Evolutionary conservation across 495 filamentous ascomycete genomes (phyloP), one percentile per base, ranked within the genome.

Genomic region (Penicillium cinerascens): DNA sequence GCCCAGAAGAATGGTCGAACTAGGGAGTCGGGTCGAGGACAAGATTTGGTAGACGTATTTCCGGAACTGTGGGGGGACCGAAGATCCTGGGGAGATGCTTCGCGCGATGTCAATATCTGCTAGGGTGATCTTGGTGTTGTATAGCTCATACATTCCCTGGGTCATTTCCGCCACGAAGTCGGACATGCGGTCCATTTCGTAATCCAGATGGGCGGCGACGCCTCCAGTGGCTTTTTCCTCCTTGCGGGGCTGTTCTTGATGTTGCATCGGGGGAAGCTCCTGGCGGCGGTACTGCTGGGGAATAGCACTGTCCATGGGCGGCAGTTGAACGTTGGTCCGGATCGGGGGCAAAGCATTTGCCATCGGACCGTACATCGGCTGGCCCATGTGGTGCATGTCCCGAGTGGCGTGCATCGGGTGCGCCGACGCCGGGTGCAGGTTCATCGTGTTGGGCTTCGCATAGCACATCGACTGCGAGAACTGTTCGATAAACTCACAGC

Each of bases 171-270:
- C 85, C 65, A 99, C 93, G 74, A 96, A 99, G 64, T 97, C 92
- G 49, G 91, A 88, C 91, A 97, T 99, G 68, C 89, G 79, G 58
- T 96, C 91, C 84, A 97, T 93, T 68, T 97, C 93, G 71, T 99
- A 99, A 76, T 99, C 95, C 68, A 99, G 82, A 70, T 95, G 87
- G 49, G 89, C 89, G 61, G 93, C 92, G 36, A 99, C 95, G 59
- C 93, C 93, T 74, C 93, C 93, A 69, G 81, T 77, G 5, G 78
- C 61, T 56, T 79, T 81, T 44, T 80, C 75, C 57, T 79, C 78
- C 64, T 78, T 82, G 56, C 68, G 69, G 17, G 61, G 70, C 36
- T 68, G 70, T 52, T 77, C 71, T 42, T 64, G 62, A 29, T 65
- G 69, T 9, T 66, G 56, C 51, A 68, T 64, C 43, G 63, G 49